Base-by-base conservation (phyloP, 352 stramenopile genomes). In the Bremia lactucae region DNA sequence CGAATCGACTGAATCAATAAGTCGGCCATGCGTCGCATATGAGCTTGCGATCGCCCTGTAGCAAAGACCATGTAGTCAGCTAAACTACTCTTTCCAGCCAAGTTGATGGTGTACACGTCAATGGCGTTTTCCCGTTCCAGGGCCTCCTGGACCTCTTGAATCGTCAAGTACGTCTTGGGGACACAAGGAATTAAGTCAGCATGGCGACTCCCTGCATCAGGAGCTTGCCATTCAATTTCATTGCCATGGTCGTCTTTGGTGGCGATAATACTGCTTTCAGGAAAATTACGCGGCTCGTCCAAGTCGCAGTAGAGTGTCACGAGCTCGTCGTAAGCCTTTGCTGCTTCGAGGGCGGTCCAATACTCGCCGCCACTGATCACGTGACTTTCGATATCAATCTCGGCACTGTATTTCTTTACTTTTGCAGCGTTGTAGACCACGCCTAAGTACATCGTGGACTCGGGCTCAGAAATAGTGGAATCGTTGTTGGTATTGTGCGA, bases 41-140 rank as follows among this genome's bases (percentile, higher is more conserved):
- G 83, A 6, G 72, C 64, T 43, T 83, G 71, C 22, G 74, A 93
- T 10, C 70, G 64, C 5, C 81, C 81, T 4, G 83, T 94, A 24
- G 70, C 84, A 47, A 95, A 95, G 16, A 95, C 68, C 83, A 95
- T 95, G 55, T 79, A 83, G 46, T 93, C 72, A 7, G 82, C 83
- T 31, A 94, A 59, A 26, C 71, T 85, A 42, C 67, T 88, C 52
- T 88, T 88, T 21, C 78, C 78, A 10, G 60, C 52, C 22, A 91
- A 54, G 49, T 87, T 61, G 26, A 88, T 66, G 16, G 66, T 83
- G 58, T 86, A 83, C 31, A 91, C 62, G 43, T 88, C 59, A 20
- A 88, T 81, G 2, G 69, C 78, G 38, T 88, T 86, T 42, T 91
- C 75, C 0, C 65, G 55, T 53, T 79, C 72, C 9, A 91, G 57